Base-by-base conservation (phyloP, 2,329 filamentous ascomycete genomes). In the Colletotrichum karsti region DNA sequence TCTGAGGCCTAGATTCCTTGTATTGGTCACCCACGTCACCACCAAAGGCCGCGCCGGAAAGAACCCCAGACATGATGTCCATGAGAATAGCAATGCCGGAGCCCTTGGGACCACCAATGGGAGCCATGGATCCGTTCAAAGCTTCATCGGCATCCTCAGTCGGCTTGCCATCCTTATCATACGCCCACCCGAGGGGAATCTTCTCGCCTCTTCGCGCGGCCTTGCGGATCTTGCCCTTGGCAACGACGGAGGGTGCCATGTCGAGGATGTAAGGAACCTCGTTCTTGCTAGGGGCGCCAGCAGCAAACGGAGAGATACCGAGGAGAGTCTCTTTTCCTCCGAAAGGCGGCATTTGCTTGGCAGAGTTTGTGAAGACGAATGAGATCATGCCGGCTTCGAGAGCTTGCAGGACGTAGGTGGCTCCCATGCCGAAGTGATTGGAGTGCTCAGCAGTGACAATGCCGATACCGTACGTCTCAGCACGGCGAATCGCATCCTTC, bases 21-120 rank as follows among this genome's bases (percentile, higher is more conserved):
- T 95, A 95, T 0, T 93, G 93, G 20, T 88, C 88, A 0, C 90
- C 92, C 24, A 96, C 93, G 73, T 92, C 84, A 0, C 93, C 93
- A 0, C 92, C 93, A 78, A 93, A 96, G 0, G 92, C 92, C 24
- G 90, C 91, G 0, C 93, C 93, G 0, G 91, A 93, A 1, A 96
- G 73, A 0, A 92, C 90, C 0, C 92, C 93, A 0, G 92, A 94
- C 75, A 96, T 95, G 3, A 96, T 91, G 75, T 96, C 93, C 93
- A 95, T 96, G 91, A 94, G 95, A 60, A 96, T 88, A 0, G 92
- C 83, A 42, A 95, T 77, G 0, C 87, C 93, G 2, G 91, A 92
- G 0, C 93, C 93, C 77, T 96, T 96, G 0, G 93, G 92, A 0
- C 93, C 93, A 3, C 93, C 93, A 91, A 95, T 94, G 0, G 93